phyloP scores from a whole-genome alignment of 164 flowering plant genomes.

The Vitis cinerea region DNA sequence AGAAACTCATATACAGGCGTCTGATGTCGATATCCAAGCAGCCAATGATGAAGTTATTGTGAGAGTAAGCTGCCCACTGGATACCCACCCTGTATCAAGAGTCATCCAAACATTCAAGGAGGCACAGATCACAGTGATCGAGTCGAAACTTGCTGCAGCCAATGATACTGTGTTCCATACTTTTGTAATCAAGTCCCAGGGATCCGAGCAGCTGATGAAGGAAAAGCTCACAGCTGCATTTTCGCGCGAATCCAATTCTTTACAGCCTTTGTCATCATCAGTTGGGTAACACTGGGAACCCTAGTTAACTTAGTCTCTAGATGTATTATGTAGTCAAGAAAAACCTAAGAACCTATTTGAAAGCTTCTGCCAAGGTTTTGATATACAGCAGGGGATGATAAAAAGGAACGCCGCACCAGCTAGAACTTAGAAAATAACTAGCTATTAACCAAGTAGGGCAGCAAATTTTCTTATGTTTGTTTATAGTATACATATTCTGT shows the following conservation, averaged over 20 bases:
- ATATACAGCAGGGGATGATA: conserved; percentile 17
- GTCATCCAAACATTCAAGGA: conserved; percentile 72
- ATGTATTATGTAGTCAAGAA: conserved; percentile 24
- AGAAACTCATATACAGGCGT: conserved; percentile 19
- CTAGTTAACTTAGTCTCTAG: conserved; percentile 25
- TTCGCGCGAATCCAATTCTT: conserved; percentile 39
- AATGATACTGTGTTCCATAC: conserved; percentile 74
- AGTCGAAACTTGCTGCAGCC: conserved; percentile 58
- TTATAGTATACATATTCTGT: conserved; percentile 33
- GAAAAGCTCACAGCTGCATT: conserved; percentile 75
- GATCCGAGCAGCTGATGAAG: conserved; percentile 66
- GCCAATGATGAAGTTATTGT: conserved; percentile 60
- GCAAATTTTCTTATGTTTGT: conserved; percentile 22
- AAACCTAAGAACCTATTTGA: conserved; percentile 14
- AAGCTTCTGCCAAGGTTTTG: conserved; percentile 37
- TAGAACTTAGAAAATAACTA: conserved; percentile 25
- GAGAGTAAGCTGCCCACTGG: conserved; percentile 64
- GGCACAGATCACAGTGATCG: conserved; percentile 56
- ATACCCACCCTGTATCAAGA: conserved; percentile 70
- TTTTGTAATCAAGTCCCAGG: conserved; percentile 70
- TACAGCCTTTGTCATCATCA: conserved; percentile 26
- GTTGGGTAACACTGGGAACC: conserved; percentile 17
- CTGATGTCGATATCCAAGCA: conserved; percentile 60
- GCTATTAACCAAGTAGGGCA: conserved; percentile 30
- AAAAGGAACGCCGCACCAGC: conserved; percentile 11